Evolutionary conservation across 768 basidiomycete genomes (phyloP).

Genomic region (Boletus reticulatus): DNA sequence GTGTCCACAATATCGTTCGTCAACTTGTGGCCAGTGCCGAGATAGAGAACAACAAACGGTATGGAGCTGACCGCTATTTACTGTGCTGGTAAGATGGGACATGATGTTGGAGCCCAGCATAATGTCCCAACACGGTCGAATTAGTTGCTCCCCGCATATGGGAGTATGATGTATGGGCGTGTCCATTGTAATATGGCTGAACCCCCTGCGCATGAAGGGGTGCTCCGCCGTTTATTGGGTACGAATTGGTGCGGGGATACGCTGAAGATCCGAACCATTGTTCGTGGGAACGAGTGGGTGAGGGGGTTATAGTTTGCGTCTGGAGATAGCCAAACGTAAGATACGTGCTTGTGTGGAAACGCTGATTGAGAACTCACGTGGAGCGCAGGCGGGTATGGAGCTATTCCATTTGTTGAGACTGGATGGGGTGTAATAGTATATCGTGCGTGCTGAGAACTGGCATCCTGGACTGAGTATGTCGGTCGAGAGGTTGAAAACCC

Average conservation of each 20-base stretch:
- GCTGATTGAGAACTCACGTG: constrained; percentile 16
- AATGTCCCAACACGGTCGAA: constrained; percentile 20
- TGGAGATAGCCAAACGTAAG: background rate
- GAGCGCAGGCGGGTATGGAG: constrained; percentile 25
- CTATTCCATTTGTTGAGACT: constrained; percentile 10
- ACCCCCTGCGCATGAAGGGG: constrained; percentile 18
- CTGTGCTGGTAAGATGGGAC: constrained; percentile 29
- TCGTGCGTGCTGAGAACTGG: constrained; percentile 14
- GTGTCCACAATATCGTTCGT: constrained; percentile 12
- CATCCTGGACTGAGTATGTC: constrained; percentile 25
- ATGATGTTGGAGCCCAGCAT: constrained; percentile 29
- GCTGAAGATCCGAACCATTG: constrained; percentile 24
- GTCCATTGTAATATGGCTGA: constrained; percentile 28
- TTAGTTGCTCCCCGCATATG: constrained; percentile 25
- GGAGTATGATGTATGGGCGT: constrained; percentile 25
- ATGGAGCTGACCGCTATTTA: constrained; percentile 15
- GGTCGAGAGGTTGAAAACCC: constrained; percentile 35
- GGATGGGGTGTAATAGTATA: constrained; percentile 19
- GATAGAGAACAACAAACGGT: background rate
- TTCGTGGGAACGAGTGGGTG: constrained; percentile 19
- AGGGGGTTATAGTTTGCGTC: constrained; percentile 12
- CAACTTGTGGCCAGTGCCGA: background rate
- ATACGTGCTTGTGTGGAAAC: background rate
- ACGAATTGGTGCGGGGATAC: constrained; percentile 25
- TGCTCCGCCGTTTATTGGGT: constrained; percentile 17